These are phyloP conservation scores for Sporobolomyces phaffii DNA, from an alignment of 768 basidiomycete species.

Conservation along the genomic window DNA sequence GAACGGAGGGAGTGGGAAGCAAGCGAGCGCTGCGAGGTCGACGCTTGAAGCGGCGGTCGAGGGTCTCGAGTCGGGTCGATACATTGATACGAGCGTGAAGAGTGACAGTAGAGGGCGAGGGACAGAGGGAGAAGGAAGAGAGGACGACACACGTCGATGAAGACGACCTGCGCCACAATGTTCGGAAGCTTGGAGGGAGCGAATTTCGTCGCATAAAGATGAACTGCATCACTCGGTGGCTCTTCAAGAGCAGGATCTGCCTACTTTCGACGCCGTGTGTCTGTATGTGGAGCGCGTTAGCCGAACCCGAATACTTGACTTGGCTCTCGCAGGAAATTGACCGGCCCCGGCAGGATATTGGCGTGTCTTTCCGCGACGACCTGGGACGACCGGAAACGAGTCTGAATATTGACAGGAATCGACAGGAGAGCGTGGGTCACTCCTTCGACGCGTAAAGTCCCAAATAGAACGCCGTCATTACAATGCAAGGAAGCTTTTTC, in stretches of 20 bases:
- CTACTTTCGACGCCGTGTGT: not conserved
- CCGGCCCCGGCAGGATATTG: too few relatives aligned
- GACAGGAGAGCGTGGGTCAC: too few relatives aligned
- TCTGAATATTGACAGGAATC: too few relatives aligned
- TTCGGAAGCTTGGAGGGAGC: not conserved
- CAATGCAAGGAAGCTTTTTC: too few relatives aligned
- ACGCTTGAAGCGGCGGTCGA: slow-evolving; percentile 13
- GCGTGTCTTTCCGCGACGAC: too few relatives aligned
- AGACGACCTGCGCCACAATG: too few relatives aligned
- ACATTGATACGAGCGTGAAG: not conserved
- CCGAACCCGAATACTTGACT: not conserved
- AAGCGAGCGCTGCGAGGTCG: slow-evolving; percentile 8
- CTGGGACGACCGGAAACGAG: too few relatives aligned
- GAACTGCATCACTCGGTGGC: not conserved
- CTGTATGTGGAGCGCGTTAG: not conserved
- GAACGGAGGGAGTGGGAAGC: not conserved
- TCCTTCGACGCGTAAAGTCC: too few relatives aligned
- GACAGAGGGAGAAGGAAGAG: not conserved
- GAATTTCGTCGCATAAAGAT: not conserved
- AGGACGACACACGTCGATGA: not conserved
- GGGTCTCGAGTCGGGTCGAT: not conserved
- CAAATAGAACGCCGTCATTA: too few relatives aligned
- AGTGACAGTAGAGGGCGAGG: not conserved
- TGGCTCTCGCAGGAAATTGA: not conserved
- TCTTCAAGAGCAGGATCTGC: slow-evolving; percentile 12